Evolutionary conservation across 1,284 basidiomycete species (phyloP).

Genomic region (Stereum hirsutum): DNA sequence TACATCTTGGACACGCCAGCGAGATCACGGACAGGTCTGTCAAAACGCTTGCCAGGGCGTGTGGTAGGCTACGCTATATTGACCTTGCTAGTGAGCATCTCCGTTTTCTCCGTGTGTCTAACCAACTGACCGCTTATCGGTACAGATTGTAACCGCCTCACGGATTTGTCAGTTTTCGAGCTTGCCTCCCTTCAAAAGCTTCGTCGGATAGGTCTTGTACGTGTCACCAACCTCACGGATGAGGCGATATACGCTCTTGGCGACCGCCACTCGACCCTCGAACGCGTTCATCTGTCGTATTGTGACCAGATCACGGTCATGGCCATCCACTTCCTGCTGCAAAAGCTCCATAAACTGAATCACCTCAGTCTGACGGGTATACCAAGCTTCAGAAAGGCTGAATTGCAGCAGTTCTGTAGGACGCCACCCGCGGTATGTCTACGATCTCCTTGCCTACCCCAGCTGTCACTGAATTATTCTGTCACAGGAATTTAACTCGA

Average conservation of each 20-base stretch:
- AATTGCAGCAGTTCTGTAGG: slow-evolving; percentile 88
- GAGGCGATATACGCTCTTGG: slow-evolving; percentile 86
- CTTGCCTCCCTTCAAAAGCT: slow-evolving; percentile 85
- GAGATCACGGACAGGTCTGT: slow-evolving; percentile 91
- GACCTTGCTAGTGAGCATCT: slow-evolving; percentile 84
- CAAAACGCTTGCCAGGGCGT: slow-evolving; percentile 74
- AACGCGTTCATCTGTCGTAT: slow-evolving; percentile 95
- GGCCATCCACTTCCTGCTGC: slow-evolving; percentile 86
- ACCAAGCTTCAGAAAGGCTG: slow-evolving; percentile 77
- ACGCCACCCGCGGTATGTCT: slow-evolving; percentile 72
- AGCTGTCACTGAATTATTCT: background rate
- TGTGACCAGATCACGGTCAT: slow-evolving; percentile 93
- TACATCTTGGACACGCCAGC: slow-evolving; percentile 89
- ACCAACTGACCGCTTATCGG: slow-evolving; percentile 5
- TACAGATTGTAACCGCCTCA: slow-evolving; percentile 78
- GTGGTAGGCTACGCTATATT: slow-evolving; percentile 92
- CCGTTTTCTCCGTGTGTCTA: slow-evolving; percentile 4
- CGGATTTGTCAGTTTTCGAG: slow-evolving; percentile 92
- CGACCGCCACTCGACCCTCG: slow-evolving; percentile 74
- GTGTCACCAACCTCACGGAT: slow-evolving; percentile 89
- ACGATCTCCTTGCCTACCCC: background rate
- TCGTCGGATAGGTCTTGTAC: slow-evolving; percentile 90
- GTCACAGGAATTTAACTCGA: slow-evolving; percentile 83
- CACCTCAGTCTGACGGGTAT: slow-evolving; percentile 97
- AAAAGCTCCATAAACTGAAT: slow-evolving; percentile 81